Percentiles rank a stretch among this genome's conserved stretches.
Conservation (phyloP, 2,329 filamentous ascomycete species). For the Dendrostoma leiphaemia region DNA sequence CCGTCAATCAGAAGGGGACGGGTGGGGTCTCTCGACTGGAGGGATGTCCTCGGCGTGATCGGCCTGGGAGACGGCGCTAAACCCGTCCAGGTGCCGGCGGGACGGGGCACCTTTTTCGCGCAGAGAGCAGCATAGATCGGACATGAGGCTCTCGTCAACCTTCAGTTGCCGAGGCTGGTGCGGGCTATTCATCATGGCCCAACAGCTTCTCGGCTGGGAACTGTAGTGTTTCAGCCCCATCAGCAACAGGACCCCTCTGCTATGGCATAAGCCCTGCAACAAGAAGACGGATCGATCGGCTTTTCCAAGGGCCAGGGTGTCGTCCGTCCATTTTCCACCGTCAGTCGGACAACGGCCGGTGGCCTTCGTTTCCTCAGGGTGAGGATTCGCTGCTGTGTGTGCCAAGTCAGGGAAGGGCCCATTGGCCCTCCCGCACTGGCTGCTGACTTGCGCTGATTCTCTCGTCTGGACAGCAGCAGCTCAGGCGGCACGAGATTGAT, state of each 20-base stretch:
- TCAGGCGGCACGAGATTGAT: too few relatives aligned
- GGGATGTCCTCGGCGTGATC: slow-evolving; percentile 10
- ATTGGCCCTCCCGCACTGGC: too few relatives aligned
- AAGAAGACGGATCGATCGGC: slow-evolving; percentile 16
- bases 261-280: too few relatives aligned
- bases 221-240: not conserved
- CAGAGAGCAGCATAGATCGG: not conserved
- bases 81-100: slow-evolving; percentile 2
- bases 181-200: not conserved
- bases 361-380: too few relatives aligned
- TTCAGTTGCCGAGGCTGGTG: not conserved
- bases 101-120: slow-evolving; percentile 2
- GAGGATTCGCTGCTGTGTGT: too few relatives aligned
- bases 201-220: not conserved
- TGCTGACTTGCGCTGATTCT: too few relatives aligned
- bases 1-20: slow-evolving; percentile 12
- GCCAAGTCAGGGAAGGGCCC: too few relatives aligned
- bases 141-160: not conserved
- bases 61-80: slow-evolving; percentile 10
- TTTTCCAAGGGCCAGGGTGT: not conserved
- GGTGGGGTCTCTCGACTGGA: slow-evolving; percentile 1
- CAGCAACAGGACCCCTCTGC: too few relatives aligned
- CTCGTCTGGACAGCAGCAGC: too few relatives aligned
- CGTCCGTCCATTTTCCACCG: too few relatives aligned
- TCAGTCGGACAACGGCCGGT: too few relatives aligned